Evolutionary conservation across 2,329 filamentous ascomycete genomes (phyloP).

Genomic region (Cytospora schulzeri): DNA sequence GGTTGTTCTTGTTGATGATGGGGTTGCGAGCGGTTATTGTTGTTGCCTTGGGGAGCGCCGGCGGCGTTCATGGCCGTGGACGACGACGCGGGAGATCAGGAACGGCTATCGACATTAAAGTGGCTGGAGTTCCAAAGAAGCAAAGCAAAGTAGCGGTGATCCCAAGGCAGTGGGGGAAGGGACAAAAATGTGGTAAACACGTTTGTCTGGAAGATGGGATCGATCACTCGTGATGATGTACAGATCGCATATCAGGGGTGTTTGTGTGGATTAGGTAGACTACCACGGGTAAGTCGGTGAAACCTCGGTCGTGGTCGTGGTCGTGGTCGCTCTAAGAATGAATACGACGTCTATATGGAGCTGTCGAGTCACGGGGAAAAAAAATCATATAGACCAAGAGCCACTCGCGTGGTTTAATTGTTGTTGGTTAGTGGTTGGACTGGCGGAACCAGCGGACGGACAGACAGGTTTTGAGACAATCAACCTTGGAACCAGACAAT

Average conservation of each 20-base stretch:
- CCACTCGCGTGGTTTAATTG: neutral
- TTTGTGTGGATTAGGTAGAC: neutral
- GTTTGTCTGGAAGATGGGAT: neutral
- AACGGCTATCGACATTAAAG: neutral
- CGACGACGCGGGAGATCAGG: neutral
- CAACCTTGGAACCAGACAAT: neutral
- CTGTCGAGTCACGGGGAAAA: neutral
- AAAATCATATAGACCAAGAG: too few species aligned
- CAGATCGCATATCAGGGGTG: neutral
- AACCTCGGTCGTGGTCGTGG: neutral
- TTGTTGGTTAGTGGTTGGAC: neutral
- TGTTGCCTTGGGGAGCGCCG: conserved; percentile 7
- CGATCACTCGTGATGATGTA: neutral
- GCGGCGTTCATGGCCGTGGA: conserved; percentile 22
- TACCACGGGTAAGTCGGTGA: neutral
- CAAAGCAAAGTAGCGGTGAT: neutral
- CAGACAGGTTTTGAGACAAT: neutral
- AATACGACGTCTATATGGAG: neutral
- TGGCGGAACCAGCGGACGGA: neutral
- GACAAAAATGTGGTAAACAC: neutral
- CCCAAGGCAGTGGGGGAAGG: neutral
- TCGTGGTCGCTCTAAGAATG: neutral
- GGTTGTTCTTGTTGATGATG: neutral
- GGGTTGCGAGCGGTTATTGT: conserved; percentile 7
- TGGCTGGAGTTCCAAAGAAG: conserved; percentile 11